A percentile compares a stretch with the other conserved stretches of the same genome.
Conservation (phyloP, 177 flowering plant genomes). For the Vitis hybrid region DNA sequence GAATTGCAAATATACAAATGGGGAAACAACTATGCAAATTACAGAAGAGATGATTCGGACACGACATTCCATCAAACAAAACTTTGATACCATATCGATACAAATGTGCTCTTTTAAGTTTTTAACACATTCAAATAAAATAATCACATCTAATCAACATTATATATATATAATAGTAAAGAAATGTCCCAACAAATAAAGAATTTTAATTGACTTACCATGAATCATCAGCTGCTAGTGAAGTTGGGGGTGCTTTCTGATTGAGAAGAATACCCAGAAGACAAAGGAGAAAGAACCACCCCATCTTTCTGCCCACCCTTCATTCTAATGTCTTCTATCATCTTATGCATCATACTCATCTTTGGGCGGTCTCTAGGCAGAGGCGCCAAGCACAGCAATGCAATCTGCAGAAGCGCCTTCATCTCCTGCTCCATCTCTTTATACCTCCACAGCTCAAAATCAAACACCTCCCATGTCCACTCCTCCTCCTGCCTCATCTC, state of each 20-base stretch:
- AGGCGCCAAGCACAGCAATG: constrained; percentile 41
- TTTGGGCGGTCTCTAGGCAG: constrained; percentile 42
- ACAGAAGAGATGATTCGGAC: too few relatives aligned
- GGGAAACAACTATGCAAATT: too few relatives aligned
- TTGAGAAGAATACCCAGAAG: constrained; percentile 27
- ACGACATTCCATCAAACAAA: too few relatives aligned
- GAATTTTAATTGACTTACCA: too few relatives aligned
- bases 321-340: constrained; percentile 46
- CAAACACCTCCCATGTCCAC: constrained; percentile 45
- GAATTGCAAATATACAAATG: too few relatives aligned
- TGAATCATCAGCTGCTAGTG: constrained; percentile 14
- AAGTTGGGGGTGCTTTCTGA: constrained; percentile 22
- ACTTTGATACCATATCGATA: too few relatives aligned
- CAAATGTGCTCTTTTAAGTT: too few relatives aligned
- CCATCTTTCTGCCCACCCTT: constrained; percentile 16
- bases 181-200: too few relatives aligned
- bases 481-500: constrained; percentile 20
- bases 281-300: constrained; percentile 16
- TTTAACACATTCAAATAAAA: too few relatives aligned
- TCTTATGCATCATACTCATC: constrained; percentile 39
- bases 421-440: constrained; percentile 50
- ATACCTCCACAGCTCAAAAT: constrained; percentile 42
- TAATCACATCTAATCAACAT: too few relatives aligned
- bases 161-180: too few relatives aligned
- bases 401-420: constrained; percentile 45